A percentile compares a stretch with the other conserved stretches of the same genome.
Evolutionary conservation across 176 grass and related monocot species (phyloP).

Genomic region (Triticum dicoccoides): DNA sequence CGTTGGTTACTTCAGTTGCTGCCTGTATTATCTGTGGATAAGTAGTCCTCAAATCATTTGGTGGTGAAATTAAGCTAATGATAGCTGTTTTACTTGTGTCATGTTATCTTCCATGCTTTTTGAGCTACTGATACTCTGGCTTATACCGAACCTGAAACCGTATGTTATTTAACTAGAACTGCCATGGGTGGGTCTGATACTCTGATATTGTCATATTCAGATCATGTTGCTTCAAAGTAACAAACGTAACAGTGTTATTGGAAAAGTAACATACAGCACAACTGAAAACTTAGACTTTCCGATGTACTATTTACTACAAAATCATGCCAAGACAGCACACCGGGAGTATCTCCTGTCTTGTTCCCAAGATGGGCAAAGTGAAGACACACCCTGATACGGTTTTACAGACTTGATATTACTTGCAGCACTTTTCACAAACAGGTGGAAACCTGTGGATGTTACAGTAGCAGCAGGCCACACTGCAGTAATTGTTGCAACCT

Average conservation of each 20-base stretch:
- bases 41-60: not conserved
- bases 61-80: not conserved
- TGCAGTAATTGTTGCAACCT: conserved; percentile 49
- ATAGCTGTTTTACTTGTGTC: not conserved
- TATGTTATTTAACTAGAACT: not conserved
- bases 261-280: not conserved
- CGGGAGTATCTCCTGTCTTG: not conserved
- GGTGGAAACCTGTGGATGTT: conserved; percentile 42
- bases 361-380: not conserved
- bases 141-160: not conserved
- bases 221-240: conserved; percentile 10
- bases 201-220: conserved; percentile 3
- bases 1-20: not conserved
- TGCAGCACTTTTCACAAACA: conserved; percentile 37
- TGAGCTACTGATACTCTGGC: not conserved
- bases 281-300: not conserved
- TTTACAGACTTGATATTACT: not conserved
- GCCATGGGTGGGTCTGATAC: not conserved
- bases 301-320: not conserved
- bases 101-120: not conserved
- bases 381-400: no score
- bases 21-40: not conserved
- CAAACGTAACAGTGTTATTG: not conserved
- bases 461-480: conserved; percentile 40
- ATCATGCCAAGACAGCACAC: not conserved